Evolutionary conservation across 176 grass and related monocot species (phyloP).

Genomic region (Pharus latifolius): DNA sequence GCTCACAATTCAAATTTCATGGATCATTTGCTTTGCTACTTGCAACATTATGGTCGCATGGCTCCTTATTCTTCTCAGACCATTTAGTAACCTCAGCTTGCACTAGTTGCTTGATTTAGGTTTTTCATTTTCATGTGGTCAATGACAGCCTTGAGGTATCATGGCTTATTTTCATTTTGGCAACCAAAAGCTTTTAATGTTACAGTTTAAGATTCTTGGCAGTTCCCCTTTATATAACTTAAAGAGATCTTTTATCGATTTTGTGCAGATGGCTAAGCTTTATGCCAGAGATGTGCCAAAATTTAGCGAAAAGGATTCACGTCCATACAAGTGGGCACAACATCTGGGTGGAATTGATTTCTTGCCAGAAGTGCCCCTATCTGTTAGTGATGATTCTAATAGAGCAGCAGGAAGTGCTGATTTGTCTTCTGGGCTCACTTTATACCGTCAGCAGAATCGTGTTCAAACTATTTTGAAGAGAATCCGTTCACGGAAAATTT

Average conservation of each 20-base stretch:
- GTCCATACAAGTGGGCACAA: constrained; percentile 96
- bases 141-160: background rate
- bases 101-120: background rate
- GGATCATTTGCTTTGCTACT: too few species aligned
- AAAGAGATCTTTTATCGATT: constrained; percentile 1
- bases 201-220: background rate
- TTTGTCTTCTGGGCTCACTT: constrained; percentile 53
- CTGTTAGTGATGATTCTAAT: constrained; percentile 22
- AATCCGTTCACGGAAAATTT: constrained; percentile 72
- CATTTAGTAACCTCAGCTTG: background rate
- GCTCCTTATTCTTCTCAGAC: background rate
- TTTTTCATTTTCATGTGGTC: background rate
- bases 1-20: too few species aligned
- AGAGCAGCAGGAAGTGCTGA: constrained; percentile 38
- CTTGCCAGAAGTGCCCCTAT: constrained; percentile 63
- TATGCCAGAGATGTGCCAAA: constrained; percentile 49
- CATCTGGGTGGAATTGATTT: constrained; percentile 95
- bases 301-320: constrained; percentile 66
- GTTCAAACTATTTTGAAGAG: constrained; percentile 82
- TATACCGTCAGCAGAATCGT: constrained; percentile 78
- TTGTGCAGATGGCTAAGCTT: constrained; percentile 80
- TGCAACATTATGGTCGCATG: background rate
- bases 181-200: background rate
- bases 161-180: background rate
- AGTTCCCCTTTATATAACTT: background rate